These are phyloP conservation scores for Thamnidium elegans DNA, from an alignment of 192 early-diverging fungal species.

Conservation along the genomic window DNA sequence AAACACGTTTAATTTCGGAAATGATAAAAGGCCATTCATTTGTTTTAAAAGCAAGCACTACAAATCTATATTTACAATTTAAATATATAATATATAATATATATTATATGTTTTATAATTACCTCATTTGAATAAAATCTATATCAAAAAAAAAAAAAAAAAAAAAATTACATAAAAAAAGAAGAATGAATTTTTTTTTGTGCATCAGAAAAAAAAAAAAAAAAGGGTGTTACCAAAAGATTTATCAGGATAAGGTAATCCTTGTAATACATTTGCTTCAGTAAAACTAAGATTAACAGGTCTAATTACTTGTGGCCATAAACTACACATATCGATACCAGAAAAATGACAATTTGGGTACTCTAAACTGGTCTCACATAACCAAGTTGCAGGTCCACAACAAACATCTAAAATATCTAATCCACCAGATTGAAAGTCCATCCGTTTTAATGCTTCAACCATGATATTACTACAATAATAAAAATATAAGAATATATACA, in stretches of 20 bases:
- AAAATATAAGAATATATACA: background rate
- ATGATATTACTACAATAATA: constrained; percentile 23
- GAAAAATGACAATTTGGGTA: constrained; percentile 26
- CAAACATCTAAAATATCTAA: constrained; percentile 27
- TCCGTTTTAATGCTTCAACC: constrained; percentile 19
- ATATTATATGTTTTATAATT: background rate
- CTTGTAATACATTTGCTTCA: constrained; percentile 25
- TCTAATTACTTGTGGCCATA: constrained; percentile 31
- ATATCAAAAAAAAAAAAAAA: background rate
- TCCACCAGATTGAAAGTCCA: constrained; percentile 25
- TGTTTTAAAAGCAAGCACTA: constrained; percentile 26
- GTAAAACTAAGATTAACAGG: constrained; percentile 26
- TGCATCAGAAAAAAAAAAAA: too few relatives aligned
- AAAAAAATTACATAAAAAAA: background rate
- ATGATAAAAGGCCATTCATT: constrained; percentile 27
- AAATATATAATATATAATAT: background rate
- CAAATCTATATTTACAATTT: constrained; percentile 15
- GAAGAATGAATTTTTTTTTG: background rate
- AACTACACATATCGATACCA: constrained; percentile 25
- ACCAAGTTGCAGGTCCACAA: constrained; percentile 28
- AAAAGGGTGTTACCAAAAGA: constrained; percentile 25
- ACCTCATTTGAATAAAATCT: constrained; percentile 32
- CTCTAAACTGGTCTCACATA: constrained; percentile 29
- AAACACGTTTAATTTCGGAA: constrained; percentile 22
- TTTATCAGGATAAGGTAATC: constrained; percentile 28